phyloP scores from a whole-genome alignment of 2,329 filamentous ascomycete species.

The Colletotrichum scovillei region DNA sequence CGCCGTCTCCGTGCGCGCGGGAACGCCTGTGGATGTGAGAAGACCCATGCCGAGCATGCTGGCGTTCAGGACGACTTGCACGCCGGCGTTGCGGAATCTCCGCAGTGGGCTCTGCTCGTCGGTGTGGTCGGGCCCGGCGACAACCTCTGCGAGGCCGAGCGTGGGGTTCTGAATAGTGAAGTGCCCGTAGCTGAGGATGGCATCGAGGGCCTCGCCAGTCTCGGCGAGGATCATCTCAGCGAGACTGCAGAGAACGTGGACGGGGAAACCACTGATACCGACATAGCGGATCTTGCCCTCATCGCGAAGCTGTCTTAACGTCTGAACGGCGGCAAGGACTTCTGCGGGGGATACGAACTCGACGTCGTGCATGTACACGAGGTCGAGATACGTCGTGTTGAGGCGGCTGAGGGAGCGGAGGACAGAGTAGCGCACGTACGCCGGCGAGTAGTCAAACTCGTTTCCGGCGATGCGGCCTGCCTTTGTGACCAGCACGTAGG shows the following conservation, averaged over 20 bases:
- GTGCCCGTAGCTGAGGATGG: conserved; percentile 28
- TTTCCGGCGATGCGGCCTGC: conserved; percentile 27
- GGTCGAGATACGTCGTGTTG: conserved; percentile 75
- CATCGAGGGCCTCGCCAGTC: conserved; percentile 25
- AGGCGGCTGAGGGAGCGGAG: conserved; percentile 73
- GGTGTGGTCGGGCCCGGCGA: conserved; percentile 90
- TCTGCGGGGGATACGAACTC: conserved; percentile 79
- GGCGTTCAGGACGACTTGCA: conserved; percentile 87
- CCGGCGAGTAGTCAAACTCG: conserved; percentile 33
- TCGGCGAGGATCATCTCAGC: conserved; percentile 52
- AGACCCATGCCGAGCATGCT: conserved; percentile 93
- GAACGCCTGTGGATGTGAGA: conserved; percentile 78
- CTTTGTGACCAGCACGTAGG: conserved; percentile 44
- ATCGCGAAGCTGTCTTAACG: conserved; percentile 81
- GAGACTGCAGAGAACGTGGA: conserved; percentile 80
- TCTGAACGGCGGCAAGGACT: conserved; percentile 73
- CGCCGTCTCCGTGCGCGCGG: conserved; percentile 5
- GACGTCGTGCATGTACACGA: conserved; percentile 85
- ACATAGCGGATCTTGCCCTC: conserved; percentile 81
- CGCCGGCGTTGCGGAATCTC: conserved; percentile 75
- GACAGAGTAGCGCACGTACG: conserved; percentile 65
- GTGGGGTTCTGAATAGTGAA: conserved; percentile 32
- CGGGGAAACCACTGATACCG: conserved; percentile 91
- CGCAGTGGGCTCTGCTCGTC: conserved; percentile 83
- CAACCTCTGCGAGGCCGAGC: conserved; percentile 79